phyloP scores from a whole-genome alignment of 2,329 filamentous ascomycete species.

The Penicillium sp. region DNA sequence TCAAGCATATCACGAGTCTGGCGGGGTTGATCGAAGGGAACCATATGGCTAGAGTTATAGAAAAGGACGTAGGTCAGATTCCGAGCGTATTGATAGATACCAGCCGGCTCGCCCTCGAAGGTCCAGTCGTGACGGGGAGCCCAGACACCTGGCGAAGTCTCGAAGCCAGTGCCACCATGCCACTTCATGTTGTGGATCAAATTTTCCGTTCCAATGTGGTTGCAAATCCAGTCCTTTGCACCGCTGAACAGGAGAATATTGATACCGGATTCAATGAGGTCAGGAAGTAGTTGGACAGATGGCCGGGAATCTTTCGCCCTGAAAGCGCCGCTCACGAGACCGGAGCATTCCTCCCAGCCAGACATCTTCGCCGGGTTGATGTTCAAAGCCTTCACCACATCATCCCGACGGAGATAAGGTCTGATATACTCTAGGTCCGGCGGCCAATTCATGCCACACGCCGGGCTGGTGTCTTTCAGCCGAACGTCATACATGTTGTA shows the following conservation, averaged over 20 bases:
- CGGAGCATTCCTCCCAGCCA: slow-evolving; percentile 89
- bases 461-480: slow-evolving; percentile 72
- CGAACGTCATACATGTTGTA: slow-evolving; percentile 97
- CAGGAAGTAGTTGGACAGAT: slow-evolving; percentile 71
- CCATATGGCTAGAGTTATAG: slow-evolving; percentile 97
- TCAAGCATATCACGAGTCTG: slow-evolving; percentile 94
- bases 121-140: slow-evolving; percentile 92
- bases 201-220: slow-evolving; percentile 89
- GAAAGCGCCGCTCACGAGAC: slow-evolving; percentile 72
- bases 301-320: slow-evolving; percentile 68
- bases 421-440: slow-evolving; percentile 75
- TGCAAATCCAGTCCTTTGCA: slow-evolving; percentile 93
- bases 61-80: slow-evolving; percentile 96
- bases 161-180: slow-evolving; percentile 90
- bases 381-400: slow-evolving; percentile 77
- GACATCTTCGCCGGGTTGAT: slow-evolving; percentile 76
- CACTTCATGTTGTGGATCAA: slow-evolving; percentile 87
- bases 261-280: slow-evolving; percentile 68
- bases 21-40: slow-evolving; percentile 87
- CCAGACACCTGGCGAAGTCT: slow-evolving; percentile 79
- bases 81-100: slow-evolving; percentile 90
- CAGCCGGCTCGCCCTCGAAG: slow-evolving; percentile 82
- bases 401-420: slow-evolving; percentile 78
- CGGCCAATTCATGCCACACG: slow-evolving; percentile 98
- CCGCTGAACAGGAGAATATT: slow-evolving; percentile 88